Evolutionary conservation across 2,329 filamentous ascomycete genomes (phyloP).

Genomic region (Pyricularia sp.): DNA sequence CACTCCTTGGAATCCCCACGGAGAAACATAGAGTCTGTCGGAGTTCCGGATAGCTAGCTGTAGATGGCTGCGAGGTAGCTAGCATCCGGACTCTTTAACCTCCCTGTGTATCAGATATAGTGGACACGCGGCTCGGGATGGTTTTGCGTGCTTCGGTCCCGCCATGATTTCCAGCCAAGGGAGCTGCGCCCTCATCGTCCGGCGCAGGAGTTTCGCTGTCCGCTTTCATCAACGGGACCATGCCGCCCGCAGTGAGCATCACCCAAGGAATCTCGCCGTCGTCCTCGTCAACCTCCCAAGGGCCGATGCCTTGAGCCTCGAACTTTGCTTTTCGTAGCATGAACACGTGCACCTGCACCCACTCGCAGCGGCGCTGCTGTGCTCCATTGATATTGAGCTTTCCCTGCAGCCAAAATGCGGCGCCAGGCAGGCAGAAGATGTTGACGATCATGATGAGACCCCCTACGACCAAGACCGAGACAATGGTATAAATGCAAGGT

Average conservation of each 20-base stretch:
- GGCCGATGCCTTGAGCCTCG: not conserved
- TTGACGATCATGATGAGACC: not conserved
- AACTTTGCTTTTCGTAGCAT: not conserved
- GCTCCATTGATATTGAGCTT: not conserved
- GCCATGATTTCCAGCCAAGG: not conserved
- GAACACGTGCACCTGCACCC: not conserved
- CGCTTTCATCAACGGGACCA: not conserved
- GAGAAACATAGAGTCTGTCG: too few species aligned
- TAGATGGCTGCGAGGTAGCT: too few species aligned
- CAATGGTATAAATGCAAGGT: not conserved
- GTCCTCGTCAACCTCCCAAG: not conserved
- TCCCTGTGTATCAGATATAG: not conserved
- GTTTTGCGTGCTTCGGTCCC: not conserved
- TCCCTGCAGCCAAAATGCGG: not conserved
- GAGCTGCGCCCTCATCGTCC: not conserved
- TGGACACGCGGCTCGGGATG: not conserved
- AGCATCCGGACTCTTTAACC: not conserved
- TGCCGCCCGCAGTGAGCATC: not conserved
- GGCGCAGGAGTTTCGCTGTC: constrained; percentile 14
- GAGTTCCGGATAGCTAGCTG: too few species aligned
- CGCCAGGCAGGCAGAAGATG: not conserved
- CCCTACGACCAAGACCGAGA: not conserved
- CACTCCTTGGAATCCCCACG: too few species aligned
- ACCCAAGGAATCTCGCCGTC: not conserved
- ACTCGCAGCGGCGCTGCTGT: not conserved